A percentile compares a stretch with the other conserved stretches of the same genome.
Evolutionary conservation across 2,329 filamentous ascomycete species (phyloP).

Genomic region (Fusarium austroafricanum): DNA sequence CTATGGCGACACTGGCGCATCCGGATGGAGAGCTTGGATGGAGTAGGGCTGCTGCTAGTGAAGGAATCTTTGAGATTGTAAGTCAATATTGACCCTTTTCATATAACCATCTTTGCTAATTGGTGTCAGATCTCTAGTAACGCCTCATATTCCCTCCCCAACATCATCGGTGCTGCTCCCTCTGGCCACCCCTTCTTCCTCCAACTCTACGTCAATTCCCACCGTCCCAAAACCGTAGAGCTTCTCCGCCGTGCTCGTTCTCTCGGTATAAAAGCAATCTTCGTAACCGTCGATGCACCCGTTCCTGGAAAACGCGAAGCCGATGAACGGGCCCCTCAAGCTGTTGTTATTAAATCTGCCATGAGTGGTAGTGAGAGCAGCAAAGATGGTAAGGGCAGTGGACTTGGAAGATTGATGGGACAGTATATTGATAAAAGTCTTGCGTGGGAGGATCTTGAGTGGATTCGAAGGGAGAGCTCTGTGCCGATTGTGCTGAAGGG

Average conservation of each 20-base stretch:
- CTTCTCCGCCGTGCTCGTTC: conserved; percentile 55
- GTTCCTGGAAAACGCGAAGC: conserved; percentile 68
- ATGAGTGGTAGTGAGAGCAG: conserved; percentile 56
- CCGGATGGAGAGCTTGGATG: conserved; percentile 67
- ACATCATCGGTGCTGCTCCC: conserved; percentile 42
- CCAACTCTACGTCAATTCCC: conserved; percentile 66
- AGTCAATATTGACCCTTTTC: too few relatives aligned
- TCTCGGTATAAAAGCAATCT: conserved; percentile 62
- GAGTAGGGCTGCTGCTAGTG: conserved; percentile 44
- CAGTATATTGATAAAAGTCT: conserved; percentile 64
- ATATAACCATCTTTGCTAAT: too few relatives aligned
- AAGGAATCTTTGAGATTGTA: conserved; percentile 46
- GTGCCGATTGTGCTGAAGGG: conserved; percentile 69
- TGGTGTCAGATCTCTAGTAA: conserved; percentile 41
- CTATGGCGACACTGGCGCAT: conserved; percentile 73
- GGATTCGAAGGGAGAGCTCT: conserved; percentile 59
- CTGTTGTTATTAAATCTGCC: conserved; percentile 54
- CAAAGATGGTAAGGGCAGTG: conserved; percentile 65
- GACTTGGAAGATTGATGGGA: conserved; percentile 63
- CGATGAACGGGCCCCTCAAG: conserved; percentile 63
- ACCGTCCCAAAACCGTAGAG: conserved; percentile 60
- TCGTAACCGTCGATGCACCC: conserved; percentile 67
- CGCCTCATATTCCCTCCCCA: conserved; percentile 42
- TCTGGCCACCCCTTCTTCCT: conserved; percentile 44
- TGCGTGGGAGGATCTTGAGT: conserved; percentile 64